Evolutionary conservation across 192 early-diverging fungal species (phyloP).

Genomic region (Linnemannia schmuckeri): DNA sequence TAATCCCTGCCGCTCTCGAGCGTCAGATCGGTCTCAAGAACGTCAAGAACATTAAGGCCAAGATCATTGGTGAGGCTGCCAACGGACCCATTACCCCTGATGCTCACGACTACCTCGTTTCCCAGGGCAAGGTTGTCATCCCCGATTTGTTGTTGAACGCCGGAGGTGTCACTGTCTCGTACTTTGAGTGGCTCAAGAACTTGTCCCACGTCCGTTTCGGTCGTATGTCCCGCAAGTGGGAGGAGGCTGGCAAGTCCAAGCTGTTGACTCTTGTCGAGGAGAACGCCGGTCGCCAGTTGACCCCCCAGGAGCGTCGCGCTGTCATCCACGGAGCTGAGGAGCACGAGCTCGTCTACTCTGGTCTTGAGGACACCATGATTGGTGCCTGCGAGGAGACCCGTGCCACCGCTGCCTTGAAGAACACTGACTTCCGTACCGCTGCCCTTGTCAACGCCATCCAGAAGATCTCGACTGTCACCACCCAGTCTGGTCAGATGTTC

Average conservation of each 20-base stretch:
- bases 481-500: slow-evolving; percentile 85
- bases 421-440: slow-evolving; percentile 84
- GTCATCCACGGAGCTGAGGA: slow-evolving; percentile 88
- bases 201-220: slow-evolving; percentile 88
- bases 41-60: slow-evolving; percentile 81
- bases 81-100: slow-evolving; percentile 87
- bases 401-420: slow-evolving; percentile 73
- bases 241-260: slow-evolving; percentile 81
- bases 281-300: slow-evolving; percentile 80
- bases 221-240: slow-evolving; percentile 89
- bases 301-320: slow-evolving; percentile 79
- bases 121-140: slow-evolving; percentile 73
- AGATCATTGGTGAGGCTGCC: slow-evolving; percentile 87
- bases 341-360: slow-evolving; percentile 88
- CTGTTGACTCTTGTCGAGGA: slow-evolving; percentile 80
- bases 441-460: slow-evolving; percentile 85
- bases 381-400: slow-evolving; percentile 82
- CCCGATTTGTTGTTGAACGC: slow-evolving; percentile 86
- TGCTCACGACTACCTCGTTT: slow-evolving; percentile 75
- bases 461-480: slow-evolving; percentile 82
- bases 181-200: slow-evolving; percentile 87
- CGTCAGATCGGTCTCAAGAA: slow-evolving; percentile 83
- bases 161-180: slow-evolving; percentile 88
- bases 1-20: slow-evolving; percentile 88
- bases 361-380: slow-evolving; percentile 89